phyloP scores from a whole-genome alignment of 768 basidiomycete genomes.

The Boletales sp. region DNA sequence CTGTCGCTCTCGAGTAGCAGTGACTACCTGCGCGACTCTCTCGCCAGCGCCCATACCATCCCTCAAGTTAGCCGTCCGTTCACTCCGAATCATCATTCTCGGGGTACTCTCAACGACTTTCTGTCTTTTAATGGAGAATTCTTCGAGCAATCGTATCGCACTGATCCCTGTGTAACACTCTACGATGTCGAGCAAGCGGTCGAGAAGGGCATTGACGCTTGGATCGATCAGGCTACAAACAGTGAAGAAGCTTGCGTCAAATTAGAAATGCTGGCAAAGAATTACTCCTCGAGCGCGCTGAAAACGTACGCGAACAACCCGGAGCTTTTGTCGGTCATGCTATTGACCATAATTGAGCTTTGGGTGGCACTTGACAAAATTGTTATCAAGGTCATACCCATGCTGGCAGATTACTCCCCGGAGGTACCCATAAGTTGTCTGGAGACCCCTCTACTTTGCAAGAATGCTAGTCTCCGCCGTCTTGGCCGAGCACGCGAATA shows the following conservation, averaged over 20 bases:
- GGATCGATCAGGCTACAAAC: conserved; percentile 26
- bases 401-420: conserved; percentile 43
- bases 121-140: conserved; percentile 11
- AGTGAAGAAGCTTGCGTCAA: conserved; percentile 20
- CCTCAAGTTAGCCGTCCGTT: conserved; percentile 4
- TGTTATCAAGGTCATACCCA: conserved; percentile 31
- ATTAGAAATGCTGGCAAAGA: conserved; percentile 24
- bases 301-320: conserved; percentile 31
- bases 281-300: conserved; percentile 26
- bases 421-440: conserved; percentile 38
- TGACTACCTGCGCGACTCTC: conserved; percentile 23
- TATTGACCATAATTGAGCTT: conserved; percentile 43
- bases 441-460: conserved; percentile 40
- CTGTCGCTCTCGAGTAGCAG: conserved; percentile 32
- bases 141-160: conserved; percentile 8
- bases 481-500: conserved; percentile 29
- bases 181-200: conserved; percentile 38
- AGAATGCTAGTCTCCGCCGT: conserved; percentile 25
- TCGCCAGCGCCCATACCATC: background rate
- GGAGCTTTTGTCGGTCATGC: conserved; percentile 36
- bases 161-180: conserved; percentile 19
- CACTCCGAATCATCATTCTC: background rate
- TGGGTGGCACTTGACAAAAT: conserved; percentile 47
- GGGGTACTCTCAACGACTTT: conserved; percentile 18
- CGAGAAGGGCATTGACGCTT: conserved; percentile 28